A percentile compares a stretch with the other conserved stretches of the same genome.
phyloP scores from a whole-genome alignment of 495 filamentous ascomycete genomes.

The Penicillium coprophilum region DNA sequence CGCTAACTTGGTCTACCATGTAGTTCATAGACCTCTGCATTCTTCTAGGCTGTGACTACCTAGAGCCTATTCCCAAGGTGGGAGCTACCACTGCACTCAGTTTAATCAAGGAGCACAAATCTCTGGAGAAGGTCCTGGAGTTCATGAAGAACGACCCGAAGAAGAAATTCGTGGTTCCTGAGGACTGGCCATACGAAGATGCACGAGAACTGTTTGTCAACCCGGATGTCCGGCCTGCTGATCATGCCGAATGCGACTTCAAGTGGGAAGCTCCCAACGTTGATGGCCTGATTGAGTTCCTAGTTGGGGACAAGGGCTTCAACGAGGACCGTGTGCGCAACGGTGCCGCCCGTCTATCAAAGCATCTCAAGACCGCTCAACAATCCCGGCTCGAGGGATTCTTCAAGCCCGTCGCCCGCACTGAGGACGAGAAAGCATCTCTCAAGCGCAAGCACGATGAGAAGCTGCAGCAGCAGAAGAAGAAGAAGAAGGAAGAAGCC shows the following conservation, averaged over 20 bases:
- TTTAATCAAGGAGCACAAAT: slow-evolving; percentile 85
- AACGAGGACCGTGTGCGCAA: slow-evolving; percentile 86
- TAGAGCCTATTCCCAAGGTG: slow-evolving; percentile 92
- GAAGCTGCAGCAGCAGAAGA: slow-evolving; percentile 85
- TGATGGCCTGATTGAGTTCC: slow-evolving; percentile 81
- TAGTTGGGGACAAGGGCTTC: slow-evolving; percentile 94
- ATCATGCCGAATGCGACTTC: slow-evolving; percentile 87
- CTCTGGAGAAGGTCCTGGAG: slow-evolving; percentile 82
- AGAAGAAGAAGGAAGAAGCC: slow-evolving; percentile 86
- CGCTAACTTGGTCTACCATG: not conserved
- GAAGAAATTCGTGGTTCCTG: slow-evolving; percentile 77
- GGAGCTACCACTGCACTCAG: slow-evolving; percentile 89
- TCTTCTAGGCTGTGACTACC: slow-evolving; percentile 94
- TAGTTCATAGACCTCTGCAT: slow-evolving; percentile 98
- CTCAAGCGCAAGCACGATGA: slow-evolving; percentile 92
- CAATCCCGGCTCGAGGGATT: slow-evolving; percentile 95
- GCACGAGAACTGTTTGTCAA: slow-evolving; percentile 87
- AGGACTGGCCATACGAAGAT: slow-evolving; percentile 91
- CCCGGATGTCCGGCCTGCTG: slow-evolving; percentile 83
- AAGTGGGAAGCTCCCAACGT: slow-evolving; percentile 94
- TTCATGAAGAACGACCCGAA: slow-evolving; percentile 71
- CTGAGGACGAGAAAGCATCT: slow-evolving; percentile 73
- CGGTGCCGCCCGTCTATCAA: slow-evolving; percentile 72
- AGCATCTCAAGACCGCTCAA: slow-evolving; percentile 84
- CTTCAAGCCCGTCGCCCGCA: slow-evolving; percentile 92